Conservation (phyloP, 2,329 filamentous ascomycete genomes). For the Alternaria rosae region DNA sequence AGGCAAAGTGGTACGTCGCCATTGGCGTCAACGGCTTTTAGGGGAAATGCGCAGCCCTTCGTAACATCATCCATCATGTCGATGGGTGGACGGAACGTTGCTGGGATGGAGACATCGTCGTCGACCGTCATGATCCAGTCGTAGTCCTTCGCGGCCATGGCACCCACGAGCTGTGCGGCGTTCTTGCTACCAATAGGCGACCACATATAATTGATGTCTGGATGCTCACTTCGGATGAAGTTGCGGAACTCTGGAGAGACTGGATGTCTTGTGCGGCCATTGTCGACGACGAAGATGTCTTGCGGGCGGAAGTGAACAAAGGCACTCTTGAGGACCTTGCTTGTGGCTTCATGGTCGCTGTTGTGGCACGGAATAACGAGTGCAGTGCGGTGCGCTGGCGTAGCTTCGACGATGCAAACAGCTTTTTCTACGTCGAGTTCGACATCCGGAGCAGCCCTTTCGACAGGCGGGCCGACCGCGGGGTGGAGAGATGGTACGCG, state of each 20-base stretch:
- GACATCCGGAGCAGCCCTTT: not conserved
- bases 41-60: conserved; percentile 24
- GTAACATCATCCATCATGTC: conserved; percentile 20
- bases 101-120: conserved; percentile 27
- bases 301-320: conserved; percentile 22
- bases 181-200: conserved; percentile 28
- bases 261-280: conserved; percentile 18
- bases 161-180: conserved; percentile 26
- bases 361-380: conserved; percentile 17
- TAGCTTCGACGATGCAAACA: not conserved
- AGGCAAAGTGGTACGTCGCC: conserved; percentile 19
- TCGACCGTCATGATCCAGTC: conserved; percentile 27
- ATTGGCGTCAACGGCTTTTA: conserved; percentile 24
- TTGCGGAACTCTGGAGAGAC: conserved; percentile 20
- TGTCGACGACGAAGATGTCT: conserved; percentile 26
- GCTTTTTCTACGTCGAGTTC: not conserved
- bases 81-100: conserved; percentile 17
- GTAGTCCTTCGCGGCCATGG: conserved; percentile 19
- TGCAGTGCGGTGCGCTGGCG: conserved; percentile 8
- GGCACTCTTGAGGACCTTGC: conserved; percentile 14
- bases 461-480: not conserved
- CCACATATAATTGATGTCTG: conserved; percentile 28
- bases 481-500: conserved; percentile 6
- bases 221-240: conserved; percentile 18
- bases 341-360: conserved; percentile 13